Percentiles rank a stretch among this genome's conserved stretches.
These are phyloP conservation scores for Cryptococcus floricola DNA, from an alignment of 1,284 basidiomycete genomes.

Conservation along the genomic window DNA sequence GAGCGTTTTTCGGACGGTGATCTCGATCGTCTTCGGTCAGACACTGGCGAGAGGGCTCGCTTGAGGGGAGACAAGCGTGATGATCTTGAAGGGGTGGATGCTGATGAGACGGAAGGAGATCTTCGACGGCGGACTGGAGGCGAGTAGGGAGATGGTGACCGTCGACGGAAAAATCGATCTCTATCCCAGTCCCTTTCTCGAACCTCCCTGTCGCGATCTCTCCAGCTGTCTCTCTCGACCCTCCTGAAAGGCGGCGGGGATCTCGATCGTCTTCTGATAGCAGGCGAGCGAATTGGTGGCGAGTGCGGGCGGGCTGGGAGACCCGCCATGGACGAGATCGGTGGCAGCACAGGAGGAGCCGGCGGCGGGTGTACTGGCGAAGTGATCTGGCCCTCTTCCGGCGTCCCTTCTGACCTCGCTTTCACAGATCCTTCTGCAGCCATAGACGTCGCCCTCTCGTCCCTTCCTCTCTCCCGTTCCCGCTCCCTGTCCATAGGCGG, in stretches of 20 bases:
- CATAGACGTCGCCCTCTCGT: not conserved
- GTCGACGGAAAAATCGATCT: not conserved
- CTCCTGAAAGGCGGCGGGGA: constrained; percentile 15
- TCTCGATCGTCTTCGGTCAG: not conserved
- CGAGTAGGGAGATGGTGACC: constrained; percentile 17
- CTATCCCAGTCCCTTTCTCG: constrained; percentile 3
- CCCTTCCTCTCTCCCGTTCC: not conserved
- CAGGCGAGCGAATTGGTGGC: constrained; percentile 4
- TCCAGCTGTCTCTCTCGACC: constrained; percentile 15
- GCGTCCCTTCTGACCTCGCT: constrained; percentile 24
- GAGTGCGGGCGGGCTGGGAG: constrained; percentile 17
- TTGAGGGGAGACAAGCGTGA: constrained; percentile 13
- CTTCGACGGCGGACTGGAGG: constrained; percentile 6
- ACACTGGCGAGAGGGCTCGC: constrained; percentile 1
- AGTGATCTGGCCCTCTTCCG: constrained; percentile 44
- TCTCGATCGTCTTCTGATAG: constrained; percentile 11
- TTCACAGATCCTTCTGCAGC: constrained; percentile 5
- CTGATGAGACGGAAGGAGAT: constrained; percentile 13
- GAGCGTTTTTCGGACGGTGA: not conserved
- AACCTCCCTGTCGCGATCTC: constrained; percentile 17
- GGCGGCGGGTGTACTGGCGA: constrained; percentile 16
- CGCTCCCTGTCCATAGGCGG: constrained; percentile 1
- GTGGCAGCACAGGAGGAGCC: not conserved
- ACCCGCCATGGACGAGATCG: not conserved
- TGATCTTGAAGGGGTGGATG: constrained; percentile 12